Conservation (phyloP, 805 yeast genomes). For the Candida ponderosae region DNA sequence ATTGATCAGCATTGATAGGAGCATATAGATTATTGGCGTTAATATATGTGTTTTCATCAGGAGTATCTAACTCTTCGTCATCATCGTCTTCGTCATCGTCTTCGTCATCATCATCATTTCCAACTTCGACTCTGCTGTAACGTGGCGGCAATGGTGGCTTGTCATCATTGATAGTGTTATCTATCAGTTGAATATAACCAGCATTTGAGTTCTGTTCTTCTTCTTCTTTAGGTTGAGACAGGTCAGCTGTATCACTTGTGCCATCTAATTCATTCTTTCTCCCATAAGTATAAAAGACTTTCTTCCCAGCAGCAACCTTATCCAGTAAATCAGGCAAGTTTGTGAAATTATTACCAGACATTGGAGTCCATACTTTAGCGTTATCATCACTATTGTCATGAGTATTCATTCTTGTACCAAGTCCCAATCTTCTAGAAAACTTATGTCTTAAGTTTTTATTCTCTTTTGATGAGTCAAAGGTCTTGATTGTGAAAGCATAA, state of each 20-base stretch:
- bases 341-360: constrained; percentile 29
- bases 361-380: constrained; percentile 37
- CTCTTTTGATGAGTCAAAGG: constrained; percentile 23
- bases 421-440: not conserved
- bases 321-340: constrained; percentile 32
- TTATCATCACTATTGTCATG: not conserved
- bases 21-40: constrained; percentile 2
- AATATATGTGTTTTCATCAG: constrained; percentile 1
- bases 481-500: constrained; percentile 39
- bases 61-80: not conserved
- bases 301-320: constrained; percentile 19
- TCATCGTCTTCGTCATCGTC: constrained; percentile 2
- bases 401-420: constrained; percentile 1
- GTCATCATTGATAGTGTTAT: too few species aligned
- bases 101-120: not conserved
- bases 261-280: constrained; percentile 8
- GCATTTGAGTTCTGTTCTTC: constrained; percentile 1
- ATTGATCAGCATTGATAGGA: not conserved
- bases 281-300: constrained; percentile 22
- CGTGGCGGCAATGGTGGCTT: too few species aligned
- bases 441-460: constrained; percentile 14
- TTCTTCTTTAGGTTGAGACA: too few species aligned
- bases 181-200: too few species aligned
- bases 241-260: constrained; percentile 3
- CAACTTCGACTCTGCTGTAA: not conserved